phyloP scores from a whole-genome alignment of 305 asterid genomes.

The Petunia hybrid region DNA sequence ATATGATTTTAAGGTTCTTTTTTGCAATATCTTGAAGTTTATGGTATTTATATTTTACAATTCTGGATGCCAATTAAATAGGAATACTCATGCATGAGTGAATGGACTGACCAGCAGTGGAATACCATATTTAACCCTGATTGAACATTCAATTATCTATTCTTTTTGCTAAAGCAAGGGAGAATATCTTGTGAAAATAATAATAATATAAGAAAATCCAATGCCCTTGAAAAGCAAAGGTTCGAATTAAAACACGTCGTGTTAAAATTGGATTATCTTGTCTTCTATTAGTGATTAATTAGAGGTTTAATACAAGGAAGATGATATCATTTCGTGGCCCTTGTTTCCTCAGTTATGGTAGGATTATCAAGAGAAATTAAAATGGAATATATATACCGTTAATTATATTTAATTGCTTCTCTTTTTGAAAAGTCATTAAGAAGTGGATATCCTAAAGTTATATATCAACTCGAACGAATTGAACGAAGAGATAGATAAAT shows the following conservation, averaged over 20 bases:
- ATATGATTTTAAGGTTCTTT: not conserved
- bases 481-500: too few species aligned
- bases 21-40: not conserved
- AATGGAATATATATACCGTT: not conserved
- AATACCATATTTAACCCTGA: conserved; percentile 6
- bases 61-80: conserved; percentile 2
- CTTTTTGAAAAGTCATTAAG: too few species aligned
- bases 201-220: not conserved
- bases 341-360: not conserved
- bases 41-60: not conserved
- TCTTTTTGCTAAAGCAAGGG: not conserved
- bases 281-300: not conserved
- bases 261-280: not conserved
- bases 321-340: not conserved
- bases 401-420: too few species aligned
- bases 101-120: not conserved
- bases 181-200: not conserved
- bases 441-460: too few species aligned
- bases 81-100: not conserved
- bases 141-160: not conserved
- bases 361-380: not conserved
- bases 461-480: too few species aligned
- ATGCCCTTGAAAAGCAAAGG: conserved; percentile 6
- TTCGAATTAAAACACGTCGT: not conserved
- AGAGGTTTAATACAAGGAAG: not conserved